Percentiles rank a stretch among this genome's conserved stretches.
Conservation (phyloP, 129 eudicot species). For the sunflower (Helianthus annuus) region DNA sequence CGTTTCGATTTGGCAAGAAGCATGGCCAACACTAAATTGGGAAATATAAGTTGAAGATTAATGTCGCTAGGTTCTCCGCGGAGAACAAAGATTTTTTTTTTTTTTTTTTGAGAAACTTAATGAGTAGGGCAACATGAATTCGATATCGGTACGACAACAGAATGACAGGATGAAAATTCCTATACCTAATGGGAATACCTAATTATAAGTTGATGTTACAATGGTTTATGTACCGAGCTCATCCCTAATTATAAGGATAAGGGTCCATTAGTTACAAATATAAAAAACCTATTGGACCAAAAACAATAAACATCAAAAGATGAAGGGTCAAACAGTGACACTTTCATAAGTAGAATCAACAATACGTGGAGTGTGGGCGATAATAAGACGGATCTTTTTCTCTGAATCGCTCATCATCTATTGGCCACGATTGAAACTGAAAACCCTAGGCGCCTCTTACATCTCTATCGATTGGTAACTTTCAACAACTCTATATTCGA, state of each 20-base stretch:
- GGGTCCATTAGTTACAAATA: background rate
- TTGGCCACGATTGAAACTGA: conserved; percentile 18
- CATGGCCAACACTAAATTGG: too few species aligned
- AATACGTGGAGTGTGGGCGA: conserved; percentile 4
- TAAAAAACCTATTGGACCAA: background rate
- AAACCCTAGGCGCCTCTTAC: conserved; percentile 27
- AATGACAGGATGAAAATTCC: too few species aligned
- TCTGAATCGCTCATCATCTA: conserved; percentile 11
- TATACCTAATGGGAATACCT: too few species aligned
- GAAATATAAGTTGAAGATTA: too few species aligned
- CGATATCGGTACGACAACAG: too few species aligned
- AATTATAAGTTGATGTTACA: too few species aligned
- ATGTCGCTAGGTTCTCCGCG: too few species aligned
- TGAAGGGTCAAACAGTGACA: conserved; percentile 7
- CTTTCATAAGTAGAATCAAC: background rate
- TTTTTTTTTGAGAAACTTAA: too few species aligned
- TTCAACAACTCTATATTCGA: background rate
- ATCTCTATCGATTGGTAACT: background rate
- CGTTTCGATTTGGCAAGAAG: too few species aligned
- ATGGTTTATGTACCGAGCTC: too few species aligned
- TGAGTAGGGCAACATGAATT: too few species aligned
- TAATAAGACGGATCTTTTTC: background rate
- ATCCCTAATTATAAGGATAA: background rate
- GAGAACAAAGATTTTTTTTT: too few species aligned
- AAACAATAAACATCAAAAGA: background rate